Base-by-base conservation (phyloP, 305 asterid species). In the Solanum hybrid region DNA sequence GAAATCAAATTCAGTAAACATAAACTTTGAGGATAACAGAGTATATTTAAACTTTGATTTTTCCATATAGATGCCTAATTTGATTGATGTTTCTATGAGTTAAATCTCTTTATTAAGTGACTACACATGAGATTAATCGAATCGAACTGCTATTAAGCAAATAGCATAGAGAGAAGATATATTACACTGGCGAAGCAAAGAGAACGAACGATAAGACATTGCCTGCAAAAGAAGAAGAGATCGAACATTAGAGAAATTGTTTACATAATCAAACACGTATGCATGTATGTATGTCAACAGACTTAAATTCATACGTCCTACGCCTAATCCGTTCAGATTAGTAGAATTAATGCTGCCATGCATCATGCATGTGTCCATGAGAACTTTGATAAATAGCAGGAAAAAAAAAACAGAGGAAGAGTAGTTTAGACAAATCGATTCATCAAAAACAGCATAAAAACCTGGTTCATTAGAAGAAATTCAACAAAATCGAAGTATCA, bases 181-280 rank as follows among this genome's bases (percentile, higher is more conserved):
- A 31, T 86, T 92, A 93, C 98, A 57, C 69, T 82, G 98, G 98
- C 1, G 98, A 91, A 81, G 91, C 37, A 77, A 96, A 96, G 89
- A 96, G 90, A 51, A 67, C 51, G 88, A 90, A 92, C 3, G 98
- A 95, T 87, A 95, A 94, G 87, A 92, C 46, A 64, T 95, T 93
- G 39, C 98, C 98, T 96, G 91, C 90, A 90, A 89, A 90, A 80
- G 87, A 18, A 74, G 61, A 46, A 79, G 86, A 78, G 46, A 34
- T 34, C 16, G 76, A 86, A 11, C 8, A 24, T 61, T 29, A 42
- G 87, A 83, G 87, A 87, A 57, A 20, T 28, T 28, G 26, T 57
- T 81, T 8, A 35, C 36, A 82, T 8, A 28, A 82, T 42, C 37
- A 82, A 37, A 8, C 87, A 82, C 4, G 35, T 67, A 82, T 40